phyloP scores from a whole-genome alignment of 352 stramenopile species.

The Plasmopara halstedii region DNA sequence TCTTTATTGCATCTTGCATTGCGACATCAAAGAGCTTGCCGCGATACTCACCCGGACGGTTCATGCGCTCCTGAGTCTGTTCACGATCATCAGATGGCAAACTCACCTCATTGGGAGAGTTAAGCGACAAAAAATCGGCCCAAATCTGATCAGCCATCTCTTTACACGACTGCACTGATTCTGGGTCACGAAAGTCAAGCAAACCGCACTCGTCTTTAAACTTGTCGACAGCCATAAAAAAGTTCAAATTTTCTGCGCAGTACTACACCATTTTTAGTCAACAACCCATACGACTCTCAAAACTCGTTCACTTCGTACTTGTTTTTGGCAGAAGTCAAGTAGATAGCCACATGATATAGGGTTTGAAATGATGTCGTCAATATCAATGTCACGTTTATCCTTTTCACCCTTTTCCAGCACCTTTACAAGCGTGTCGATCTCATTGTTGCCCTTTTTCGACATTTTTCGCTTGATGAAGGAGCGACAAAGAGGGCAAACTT shows the following conservation, averaged over 20 bases:
- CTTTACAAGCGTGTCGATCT: constrained; percentile 56
- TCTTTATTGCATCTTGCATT: constrained; percentile 80
- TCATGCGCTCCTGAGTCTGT: constrained; percentile 77
- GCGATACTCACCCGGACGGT: constrained; percentile 63
- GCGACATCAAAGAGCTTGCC: constrained; percentile 79
- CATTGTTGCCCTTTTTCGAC: constrained; percentile 63
- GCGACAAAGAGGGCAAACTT: not conserved
- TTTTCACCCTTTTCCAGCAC: constrained; percentile 60
- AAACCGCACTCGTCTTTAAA: constrained; percentile 78
- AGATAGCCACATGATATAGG: constrained; percentile 79
- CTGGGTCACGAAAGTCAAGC: constrained; percentile 70
- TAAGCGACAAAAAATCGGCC: constrained; percentile 75
- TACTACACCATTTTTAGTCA: constrained; percentile 27
- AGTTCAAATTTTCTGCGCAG: constrained; percentile 79
- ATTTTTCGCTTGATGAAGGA: constrained; percentile 16
- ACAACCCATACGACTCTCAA: not conserved
- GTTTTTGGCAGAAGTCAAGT: constrained; percentile 83
- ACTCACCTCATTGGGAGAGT: constrained; percentile 80
- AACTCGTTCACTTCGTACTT: constrained; percentile 27
- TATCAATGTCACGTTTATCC: constrained; percentile 73
- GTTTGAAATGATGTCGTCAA: constrained; percentile 83
- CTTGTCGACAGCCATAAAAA: constrained; percentile 84
- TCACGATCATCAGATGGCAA: constrained; percentile 71
- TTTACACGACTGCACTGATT: constrained; percentile 72
- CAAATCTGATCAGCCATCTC: constrained; percentile 82